Evolutionary conservation across 2,329 filamentous ascomycete species (phyloP).

Genomic region (Xylariales sp.): DNA sequence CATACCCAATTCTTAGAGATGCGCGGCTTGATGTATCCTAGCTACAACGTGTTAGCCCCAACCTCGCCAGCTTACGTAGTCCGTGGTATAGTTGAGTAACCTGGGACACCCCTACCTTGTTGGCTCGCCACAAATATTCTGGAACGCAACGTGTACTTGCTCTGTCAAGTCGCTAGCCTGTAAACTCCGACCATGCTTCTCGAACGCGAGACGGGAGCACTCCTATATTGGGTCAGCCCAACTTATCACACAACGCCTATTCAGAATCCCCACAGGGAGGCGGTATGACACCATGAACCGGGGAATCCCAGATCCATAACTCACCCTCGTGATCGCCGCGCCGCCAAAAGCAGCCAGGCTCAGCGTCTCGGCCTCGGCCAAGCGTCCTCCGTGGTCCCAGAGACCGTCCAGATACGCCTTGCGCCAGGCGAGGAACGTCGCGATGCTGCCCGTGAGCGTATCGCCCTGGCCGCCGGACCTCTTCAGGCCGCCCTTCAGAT

Average conservation of each 20-base stretch:
- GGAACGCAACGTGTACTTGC: conserved; percentile 85
- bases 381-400: conserved; percentile 72
- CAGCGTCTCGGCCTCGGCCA: conserved; percentile 70
- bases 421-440: conserved; percentile 89
- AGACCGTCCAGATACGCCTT: conserved; percentile 85
- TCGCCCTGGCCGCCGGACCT: conserved; percentile 95
- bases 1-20: conserved; percentile 17
- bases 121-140: conserved; percentile 80
- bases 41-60: conserved; percentile 19
- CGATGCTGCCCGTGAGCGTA: conserved; percentile 89
- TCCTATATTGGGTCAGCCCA: conserved; percentile 60
- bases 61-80: background rate
- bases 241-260: background rate
- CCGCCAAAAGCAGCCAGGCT: conserved; percentile 87
- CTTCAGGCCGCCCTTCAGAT: conserved; percentile 85
- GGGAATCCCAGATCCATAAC: conserved; percentile 45
- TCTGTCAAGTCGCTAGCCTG: conserved; percentile 95
- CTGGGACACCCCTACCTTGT: conserved; percentile 31
- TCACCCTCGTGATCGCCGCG: conserved; percentile 83
- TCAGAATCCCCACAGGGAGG: background rate
- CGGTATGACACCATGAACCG: background rate
- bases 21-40: conserved; percentile 22
- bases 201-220: conserved; percentile 87
- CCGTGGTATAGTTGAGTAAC: conserved; percentile 8
- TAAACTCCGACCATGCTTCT: conserved; percentile 84